Percentiles rank a stretch among this genome's conserved stretches.
Conservation (phyloP, 192 early-diverging fungal species). For the Coemansia pectinata region DNA sequence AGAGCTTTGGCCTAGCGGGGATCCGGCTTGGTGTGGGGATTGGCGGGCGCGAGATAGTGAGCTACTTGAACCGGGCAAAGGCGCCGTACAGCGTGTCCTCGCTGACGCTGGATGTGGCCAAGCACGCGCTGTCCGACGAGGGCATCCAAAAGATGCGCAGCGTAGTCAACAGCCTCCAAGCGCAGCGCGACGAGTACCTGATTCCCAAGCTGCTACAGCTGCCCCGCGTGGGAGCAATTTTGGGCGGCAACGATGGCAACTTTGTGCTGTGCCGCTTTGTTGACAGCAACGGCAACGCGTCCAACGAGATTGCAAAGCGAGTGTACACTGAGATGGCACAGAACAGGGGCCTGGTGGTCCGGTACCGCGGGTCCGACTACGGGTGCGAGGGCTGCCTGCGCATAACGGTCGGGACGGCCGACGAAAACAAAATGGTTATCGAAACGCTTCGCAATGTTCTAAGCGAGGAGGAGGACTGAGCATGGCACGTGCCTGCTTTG, state of each 20-base stretch:
- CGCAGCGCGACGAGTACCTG: constrained; percentile 66
- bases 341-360: constrained; percentile 82
- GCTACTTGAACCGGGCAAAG: constrained; percentile 94
- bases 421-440: constrained; percentile 77
- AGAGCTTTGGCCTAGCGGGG: constrained; percentile 97
- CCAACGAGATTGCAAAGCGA: constrained; percentile 68
- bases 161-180: constrained; percentile 60
- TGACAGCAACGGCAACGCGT: constrained; percentile 61
- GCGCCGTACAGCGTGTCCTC: constrained; percentile 99
- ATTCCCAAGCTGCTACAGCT: constrained; percentile 64
- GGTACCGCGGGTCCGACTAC: constrained; percentile 89
- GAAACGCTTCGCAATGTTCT: constrained; percentile 46
- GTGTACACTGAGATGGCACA: constrained; percentile 89
- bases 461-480: not conserved
- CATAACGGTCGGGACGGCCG: constrained; percentile 87
- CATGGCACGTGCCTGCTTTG: constrained; percentile 24
- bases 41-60: constrained; percentile 75
- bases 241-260: constrained; percentile 93
- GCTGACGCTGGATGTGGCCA: constrained; percentile 76
- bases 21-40: constrained; percentile 90
- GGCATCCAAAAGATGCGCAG: constrained; percentile 69
- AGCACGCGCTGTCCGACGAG: constrained; percentile 70
- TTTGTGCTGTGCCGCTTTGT: constrained; percentile 90
- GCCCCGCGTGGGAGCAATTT: constrained; percentile 67
- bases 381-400: constrained; percentile 94